phyloP scores from a whole-genome alignment of 192 early-diverging fungal genomes.

The Rhizophagus prolifer region DNA sequence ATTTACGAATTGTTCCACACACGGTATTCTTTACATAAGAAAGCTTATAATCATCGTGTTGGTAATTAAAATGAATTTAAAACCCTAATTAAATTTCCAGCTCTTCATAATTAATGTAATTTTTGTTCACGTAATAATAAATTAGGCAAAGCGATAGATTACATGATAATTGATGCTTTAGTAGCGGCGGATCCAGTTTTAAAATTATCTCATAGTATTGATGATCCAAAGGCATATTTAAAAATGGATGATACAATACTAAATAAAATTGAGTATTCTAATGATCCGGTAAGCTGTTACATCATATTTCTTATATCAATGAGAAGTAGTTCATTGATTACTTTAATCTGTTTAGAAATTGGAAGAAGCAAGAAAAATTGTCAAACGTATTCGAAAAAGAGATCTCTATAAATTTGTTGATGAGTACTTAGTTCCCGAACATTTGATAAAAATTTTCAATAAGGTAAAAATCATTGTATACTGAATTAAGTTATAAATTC shows the following conservation, averaged over 20 bases:
- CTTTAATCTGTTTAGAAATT: constrained; percentile 42
- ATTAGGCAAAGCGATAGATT: constrained; percentile 68
- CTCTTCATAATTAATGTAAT: background rate
- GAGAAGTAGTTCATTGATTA: background rate
- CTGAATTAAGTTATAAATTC: background rate
- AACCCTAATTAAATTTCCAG: background rate
- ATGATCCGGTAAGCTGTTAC: constrained; percentile 16
- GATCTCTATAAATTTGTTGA: constrained; percentile 89
- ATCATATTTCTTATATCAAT: too few species aligned
- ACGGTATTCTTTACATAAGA: constrained; percentile 74
- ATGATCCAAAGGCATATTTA: constrained; percentile 65
- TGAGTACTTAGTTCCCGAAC: constrained; percentile 64
- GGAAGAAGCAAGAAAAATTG: constrained; percentile 61
- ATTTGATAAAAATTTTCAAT: constrained; percentile 39
- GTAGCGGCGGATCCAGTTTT: constrained; percentile 74
- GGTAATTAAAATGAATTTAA: constrained; percentile 42
- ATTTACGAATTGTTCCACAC: constrained; percentile 85
- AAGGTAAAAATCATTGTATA: constrained; percentile 36
- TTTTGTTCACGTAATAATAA: too few species aligned
- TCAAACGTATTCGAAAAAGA: constrained; percentile 71
- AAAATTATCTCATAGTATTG: constrained; percentile 60
- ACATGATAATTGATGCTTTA: constrained; percentile 88
- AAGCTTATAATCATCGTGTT: constrained; percentile 87
- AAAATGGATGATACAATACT: constrained; percentile 84
- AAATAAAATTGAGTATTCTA: constrained; percentile 64